Percentiles rank a stretch among this genome's conserved stretches.
These are phyloP conservation scores for Castanea crenata DNA, from an alignment of 306 rosid genomes.

Conservation along the genomic window DNA sequence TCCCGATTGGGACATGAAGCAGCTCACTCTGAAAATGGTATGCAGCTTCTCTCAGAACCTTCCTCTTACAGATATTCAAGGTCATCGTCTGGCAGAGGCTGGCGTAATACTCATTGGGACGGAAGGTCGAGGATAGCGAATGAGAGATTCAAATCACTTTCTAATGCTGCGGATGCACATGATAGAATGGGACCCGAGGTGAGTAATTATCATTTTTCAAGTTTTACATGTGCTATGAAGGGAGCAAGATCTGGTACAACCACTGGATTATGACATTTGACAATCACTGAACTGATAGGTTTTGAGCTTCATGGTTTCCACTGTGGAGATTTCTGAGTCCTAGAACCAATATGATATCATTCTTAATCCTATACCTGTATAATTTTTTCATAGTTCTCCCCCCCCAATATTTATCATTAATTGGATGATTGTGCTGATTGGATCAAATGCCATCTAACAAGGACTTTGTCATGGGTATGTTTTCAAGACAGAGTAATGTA, in stretches of 20 bases:
- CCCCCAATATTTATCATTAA: not conserved
- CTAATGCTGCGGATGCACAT: not conserved
- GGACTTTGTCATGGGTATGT: not conserved
- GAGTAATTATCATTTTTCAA: not conserved
- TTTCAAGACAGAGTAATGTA: not conserved
- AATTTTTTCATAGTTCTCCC: too few species aligned
- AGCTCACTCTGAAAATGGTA: not conserved
- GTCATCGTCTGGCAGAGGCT: slow-evolving; percentile 10
- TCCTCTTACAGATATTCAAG: not conserved
- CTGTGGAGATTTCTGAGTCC: not conserved
- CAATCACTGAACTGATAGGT: not conserved
- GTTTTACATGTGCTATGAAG: not conserved
- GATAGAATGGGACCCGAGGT: slow-evolving; percentile 1
- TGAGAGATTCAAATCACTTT: slow-evolving; percentile 1
- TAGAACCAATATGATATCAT: not conserved
- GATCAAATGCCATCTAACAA: not conserved
- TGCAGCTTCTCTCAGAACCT: not conserved
- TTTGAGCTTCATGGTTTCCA: too few species aligned
- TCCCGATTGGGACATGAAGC: slow-evolving; percentile 2
- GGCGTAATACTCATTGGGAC: slow-evolving; percentile 4
- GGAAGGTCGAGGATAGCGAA: not conserved
- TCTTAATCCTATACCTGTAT: too few species aligned
- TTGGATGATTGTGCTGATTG: not conserved
- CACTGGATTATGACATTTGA: not conserved
- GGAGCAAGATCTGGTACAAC: not conserved